Evolutionary conservation across 2,329 filamentous ascomycete species (phyloP).

Genomic region (Colletotrichum abscissum): DNA sequence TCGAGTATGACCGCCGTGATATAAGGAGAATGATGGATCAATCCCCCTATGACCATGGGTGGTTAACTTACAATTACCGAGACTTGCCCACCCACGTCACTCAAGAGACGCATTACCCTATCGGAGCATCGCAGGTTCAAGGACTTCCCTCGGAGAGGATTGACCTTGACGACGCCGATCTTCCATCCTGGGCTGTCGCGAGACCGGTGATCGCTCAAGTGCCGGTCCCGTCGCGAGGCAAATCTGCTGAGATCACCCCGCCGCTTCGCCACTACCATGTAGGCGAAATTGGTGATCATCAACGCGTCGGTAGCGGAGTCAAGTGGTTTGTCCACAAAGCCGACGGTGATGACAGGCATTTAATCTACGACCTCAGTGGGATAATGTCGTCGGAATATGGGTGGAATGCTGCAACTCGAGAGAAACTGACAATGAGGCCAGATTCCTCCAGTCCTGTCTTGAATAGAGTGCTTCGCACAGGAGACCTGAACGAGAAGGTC

Average conservation of each 20-base stretch:
- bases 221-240: background rate
- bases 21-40: conserved; percentile 1
- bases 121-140: background rate
- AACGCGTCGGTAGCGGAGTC: background rate
- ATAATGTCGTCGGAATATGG: too few relatives aligned
- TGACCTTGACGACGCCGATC: background rate
- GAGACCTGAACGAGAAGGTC: background rate
- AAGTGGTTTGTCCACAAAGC: background rate
- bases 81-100: background rate
- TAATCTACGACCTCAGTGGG: background rate
- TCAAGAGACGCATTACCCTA: background rate
- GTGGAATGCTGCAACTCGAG: background rate
- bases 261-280: background rate
- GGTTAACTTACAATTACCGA: background rate
- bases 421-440: background rate
- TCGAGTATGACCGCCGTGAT: background rate
- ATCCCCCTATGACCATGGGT: background rate
- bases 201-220: background rate
- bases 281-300: background rate
- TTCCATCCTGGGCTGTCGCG: background rate
- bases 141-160: background rate
- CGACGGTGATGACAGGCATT: background rate
- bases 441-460: background rate
- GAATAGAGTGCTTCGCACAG: background rate
- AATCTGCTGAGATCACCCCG: background rate